These are phyloP conservation scores for Termitomyces sp. DNA, from an alignment of 768 basidiomycete genomes.

Conservation along the genomic window DNA sequence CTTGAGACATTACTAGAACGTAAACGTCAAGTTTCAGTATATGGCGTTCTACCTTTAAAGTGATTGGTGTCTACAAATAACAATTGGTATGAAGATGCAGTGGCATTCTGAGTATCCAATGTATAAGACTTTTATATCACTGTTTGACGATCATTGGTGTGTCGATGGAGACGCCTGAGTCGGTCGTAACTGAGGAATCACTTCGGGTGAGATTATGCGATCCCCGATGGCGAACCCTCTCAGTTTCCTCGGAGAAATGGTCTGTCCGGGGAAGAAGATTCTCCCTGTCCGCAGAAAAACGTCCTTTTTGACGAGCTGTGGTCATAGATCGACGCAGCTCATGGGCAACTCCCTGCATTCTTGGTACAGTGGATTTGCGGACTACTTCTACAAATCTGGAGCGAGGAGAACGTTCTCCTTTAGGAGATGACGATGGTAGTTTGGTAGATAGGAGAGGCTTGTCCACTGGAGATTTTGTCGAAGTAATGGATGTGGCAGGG, in stretches of 20 bases:
- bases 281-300: constrained; percentile 5
- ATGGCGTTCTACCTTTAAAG: not conserved
- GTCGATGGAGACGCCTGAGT: constrained; percentile 6
- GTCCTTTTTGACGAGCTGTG: constrained; percentile 30
- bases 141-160: not conserved
- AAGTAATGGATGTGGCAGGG: constrained; percentile 41
- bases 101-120: no score
- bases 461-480: constrained; percentile 27
- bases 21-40: not conserved
- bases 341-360: constrained; percentile 35
- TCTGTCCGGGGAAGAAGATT: constrained; percentile 5
- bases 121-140: not conserved
- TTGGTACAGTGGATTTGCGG: constrained; percentile 31
- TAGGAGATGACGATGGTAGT: constrained; percentile 2
- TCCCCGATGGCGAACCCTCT: constrained; percentile 4
- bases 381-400: constrained; percentile 27
- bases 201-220: constrained; percentile 6
- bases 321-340: constrained; percentile 34
- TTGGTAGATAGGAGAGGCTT: not conserved
- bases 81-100: no score
- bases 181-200: constrained; percentile 3
- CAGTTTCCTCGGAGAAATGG: constrained; percentile 1
- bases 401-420: constrained; percentile 1
- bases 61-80: not conserved
- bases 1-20: no score